Evolutionary conservation across 2,329 filamentous ascomycete species (phyloP), one percentile per base, ranked within the genome.

Genomic region (Escovopsis sp.): DNA sequence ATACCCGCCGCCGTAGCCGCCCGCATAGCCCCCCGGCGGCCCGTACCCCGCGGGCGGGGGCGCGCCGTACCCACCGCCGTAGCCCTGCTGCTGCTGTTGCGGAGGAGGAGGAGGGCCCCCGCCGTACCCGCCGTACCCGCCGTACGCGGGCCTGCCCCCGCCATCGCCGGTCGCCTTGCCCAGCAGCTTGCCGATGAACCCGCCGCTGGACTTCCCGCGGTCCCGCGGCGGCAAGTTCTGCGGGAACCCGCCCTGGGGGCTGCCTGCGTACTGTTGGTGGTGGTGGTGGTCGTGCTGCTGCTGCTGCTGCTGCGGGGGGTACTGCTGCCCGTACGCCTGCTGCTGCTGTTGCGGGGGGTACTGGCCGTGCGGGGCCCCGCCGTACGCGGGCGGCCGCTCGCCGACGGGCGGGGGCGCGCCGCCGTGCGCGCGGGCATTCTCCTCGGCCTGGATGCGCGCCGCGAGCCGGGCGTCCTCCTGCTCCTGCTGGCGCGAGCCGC

Each of bases 371-470:
- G 57, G 55, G n/a, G 49, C 43, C 6, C 56, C 33, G 8, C 56
- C 33, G 28, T 45, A 43, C 26, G 40, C 45, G 7, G 63, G 56
- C 8, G 61, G 56, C 26, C 55, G 49, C 39, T 58, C 55, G 12
- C 52, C 55, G 39, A 51, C 50, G 19, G 41, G 47, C 6, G 23
- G 15, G 15, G 15, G 15, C 15, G 15, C 15, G 2, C 15, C 41
- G 19, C 41, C 36, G 41, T 51, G 52, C 12, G 69, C 70, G 37
- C 76, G 73, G 6, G 77, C 75, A 49, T 94, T 73, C 60, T 94
- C 87, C 60, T 94, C 84, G 37, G 82, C 82, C 59, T 94, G 88
- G 36, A 94, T 67, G 55, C 78, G 75, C 35, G 83, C 73, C 7
- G 88, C 87, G 9, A 88, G 66, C 26, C 71, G 72, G 45, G 82